Evolutionary conservation across 306 rosid species (phyloP).

Genomic region (Senna siamea): DNA sequence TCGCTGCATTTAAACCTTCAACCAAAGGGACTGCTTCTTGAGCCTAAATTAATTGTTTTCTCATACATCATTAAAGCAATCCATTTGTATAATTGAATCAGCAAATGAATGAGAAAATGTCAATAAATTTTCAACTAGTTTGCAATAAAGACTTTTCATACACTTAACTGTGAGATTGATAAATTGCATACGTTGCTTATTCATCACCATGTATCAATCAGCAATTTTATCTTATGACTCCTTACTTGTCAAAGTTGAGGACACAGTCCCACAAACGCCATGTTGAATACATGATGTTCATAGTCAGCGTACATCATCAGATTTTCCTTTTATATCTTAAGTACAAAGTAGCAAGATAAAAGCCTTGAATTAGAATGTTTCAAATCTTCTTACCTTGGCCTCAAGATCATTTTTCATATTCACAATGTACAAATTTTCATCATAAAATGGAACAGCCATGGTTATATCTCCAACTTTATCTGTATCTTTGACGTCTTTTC

Average conservation of each 20-base stretch:
- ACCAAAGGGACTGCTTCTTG: slow-evolving; percentile 63
- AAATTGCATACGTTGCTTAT: slow-evolving; percentile 11
- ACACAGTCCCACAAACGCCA: background rate
- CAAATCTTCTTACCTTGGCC: slow-evolving; percentile 65
- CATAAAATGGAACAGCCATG: slow-evolving; percentile 65
- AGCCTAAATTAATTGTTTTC: slow-evolving; percentile 48
- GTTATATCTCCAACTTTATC: slow-evolving; percentile 56
- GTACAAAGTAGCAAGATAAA: slow-evolving; percentile 18
- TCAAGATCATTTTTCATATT: slow-evolving; percentile 69
- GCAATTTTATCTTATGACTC: slow-evolving; percentile 2
- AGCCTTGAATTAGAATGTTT: slow-evolving; percentile 19
- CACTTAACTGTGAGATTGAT: slow-evolving; percentile 14
- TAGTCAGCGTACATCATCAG: slow-evolving; percentile 25
- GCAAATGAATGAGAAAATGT: slow-evolving; percentile 28
- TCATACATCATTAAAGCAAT: slow-evolving; percentile 36
- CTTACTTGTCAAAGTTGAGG: background rate
- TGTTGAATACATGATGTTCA: slow-evolving; percentile 2
- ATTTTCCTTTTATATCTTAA: slow-evolving; percentile 28
- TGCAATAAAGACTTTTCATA: slow-evolving; percentile 16
- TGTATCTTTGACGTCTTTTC: slow-evolving; percentile 60
- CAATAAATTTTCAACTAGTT: slow-evolving; percentile 16
- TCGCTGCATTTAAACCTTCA: slow-evolving; percentile 62
- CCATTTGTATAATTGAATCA: slow-evolving; percentile 21
- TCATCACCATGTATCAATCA: slow-evolving; percentile 24
- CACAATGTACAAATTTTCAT: slow-evolving; percentile 62